Percentiles rank a stretch among this genome's conserved stretches.
Conservation (phyloP, 78 protist genomes). For the Protostelium mycophagum region DNA sequence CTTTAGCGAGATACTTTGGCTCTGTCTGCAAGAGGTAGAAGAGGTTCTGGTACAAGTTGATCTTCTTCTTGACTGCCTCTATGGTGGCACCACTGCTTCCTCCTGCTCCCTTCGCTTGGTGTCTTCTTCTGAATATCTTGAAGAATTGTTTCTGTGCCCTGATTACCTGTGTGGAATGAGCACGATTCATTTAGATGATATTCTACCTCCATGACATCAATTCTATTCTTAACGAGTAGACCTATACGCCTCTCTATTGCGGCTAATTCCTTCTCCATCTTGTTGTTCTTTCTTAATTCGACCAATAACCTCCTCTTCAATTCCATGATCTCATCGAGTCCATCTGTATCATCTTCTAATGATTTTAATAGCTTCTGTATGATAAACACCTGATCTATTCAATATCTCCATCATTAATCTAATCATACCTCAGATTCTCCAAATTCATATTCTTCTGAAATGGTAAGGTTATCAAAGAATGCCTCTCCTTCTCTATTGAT, state of each 20-base stretch:
- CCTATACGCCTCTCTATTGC: constrained; percentile 18
- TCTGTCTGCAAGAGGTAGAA: constrained; percentile 60
- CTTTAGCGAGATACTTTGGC: constrained; percentile 40
- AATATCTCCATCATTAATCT: too few species aligned
- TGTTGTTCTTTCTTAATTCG: constrained; percentile 13
- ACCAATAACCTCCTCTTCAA: constrained; percentile 8
- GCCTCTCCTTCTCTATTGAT: not conserved
- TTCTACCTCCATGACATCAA: not conserved
- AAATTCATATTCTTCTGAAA: not conserved
- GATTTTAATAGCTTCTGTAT: not conserved
- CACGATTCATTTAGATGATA: too few species aligned
- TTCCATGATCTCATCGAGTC: constrained; percentile 3
- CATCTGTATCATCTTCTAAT: not conserved
- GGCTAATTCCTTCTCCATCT: constrained; percentile 16
- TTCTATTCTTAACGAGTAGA: constrained; percentile 10
- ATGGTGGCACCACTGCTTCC: not conserved
- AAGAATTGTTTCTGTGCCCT: constrained; percentile 14
- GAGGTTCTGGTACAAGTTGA: constrained; percentile 10
- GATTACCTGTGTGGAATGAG: too few species aligned
- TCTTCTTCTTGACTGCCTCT: not conserved
- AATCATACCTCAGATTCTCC: not conserved
- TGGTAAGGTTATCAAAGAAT: not conserved
- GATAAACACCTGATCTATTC: not conserved
- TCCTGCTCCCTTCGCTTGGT: not conserved
- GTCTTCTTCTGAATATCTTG: not conserved